Evolutionary conservation across 306 rosid genomes (phyloP), one percentile per base, ranked within the genome.

Genomic region (Prunus davidiana): DNA sequence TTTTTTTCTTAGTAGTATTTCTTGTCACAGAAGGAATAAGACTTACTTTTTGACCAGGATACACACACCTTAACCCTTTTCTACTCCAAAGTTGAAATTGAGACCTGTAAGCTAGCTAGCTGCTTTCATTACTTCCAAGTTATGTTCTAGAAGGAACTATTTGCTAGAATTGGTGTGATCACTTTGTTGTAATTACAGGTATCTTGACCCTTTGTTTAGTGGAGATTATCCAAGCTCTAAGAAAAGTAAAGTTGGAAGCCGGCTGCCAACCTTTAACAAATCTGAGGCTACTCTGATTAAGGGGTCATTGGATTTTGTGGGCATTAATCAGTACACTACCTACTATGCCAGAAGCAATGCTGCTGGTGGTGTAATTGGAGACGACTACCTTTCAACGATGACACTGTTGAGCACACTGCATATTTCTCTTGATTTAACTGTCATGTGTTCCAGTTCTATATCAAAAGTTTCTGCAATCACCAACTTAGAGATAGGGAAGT

Each of bases 281-380:
- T 50, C 74, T 1, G 79, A 93, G 84, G 32, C 86, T 10, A 15
- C 71, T 66, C 81, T 88, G 49, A 22, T 91, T 12, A 88, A 88
- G 75, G 92, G 96, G 51, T 92, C 98, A 46, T 43, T 88, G 76
- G 97, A 95, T 81, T 95, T 95, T 82, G 90, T 95, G 8, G 98
- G 97, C 64, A 90, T 95, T 51, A 95, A 95, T 78, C 95, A 95
- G 84, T 95, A 92, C 85, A 95, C 96, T 27, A 90, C 98, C 2
- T 82, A 65, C 75, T 93, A 84, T 71, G 95, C 89, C 25, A 66
- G 71, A 41, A 38, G 81, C 67, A 84, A 86, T 74, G 9, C 71
- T 43, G 34, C 78, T 43, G 25, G 52, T 2, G 12, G 19, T 71
- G 0, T 0, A 78, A 2, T 83, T 20, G 88, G 85, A n/a, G 8